A percentile compares a stretch with the other conserved stretches of the same genome.
Conservation (phyloP, 805 yeast species). For the Candida oleophila region DNA sequence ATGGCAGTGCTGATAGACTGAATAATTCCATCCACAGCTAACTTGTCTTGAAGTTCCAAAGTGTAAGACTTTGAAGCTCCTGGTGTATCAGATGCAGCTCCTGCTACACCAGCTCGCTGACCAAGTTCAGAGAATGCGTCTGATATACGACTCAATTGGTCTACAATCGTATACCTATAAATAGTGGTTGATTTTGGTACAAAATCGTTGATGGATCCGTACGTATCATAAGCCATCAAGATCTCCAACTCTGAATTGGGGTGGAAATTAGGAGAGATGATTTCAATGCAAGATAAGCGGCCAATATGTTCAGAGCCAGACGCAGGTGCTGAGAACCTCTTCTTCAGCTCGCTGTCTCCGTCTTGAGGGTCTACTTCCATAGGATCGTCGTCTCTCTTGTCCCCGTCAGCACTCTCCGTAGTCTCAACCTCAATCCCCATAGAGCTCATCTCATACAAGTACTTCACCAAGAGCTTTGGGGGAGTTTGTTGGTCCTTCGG, state of each 20-base stretch:
- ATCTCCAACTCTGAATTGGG: constrained; percentile 45
- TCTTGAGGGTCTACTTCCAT: constrained; percentile 15
- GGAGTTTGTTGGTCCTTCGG: constrained; percentile 42
- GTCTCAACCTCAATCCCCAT: constrained; percentile 11
- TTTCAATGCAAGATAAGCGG: constrained; percentile 30
- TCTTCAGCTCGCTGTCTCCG: not conserved
- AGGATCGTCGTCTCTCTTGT: constrained; percentile 11
- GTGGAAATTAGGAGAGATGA: constrained; percentile 46
- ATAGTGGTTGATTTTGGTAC: constrained; percentile 17
- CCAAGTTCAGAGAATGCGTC: constrained; percentile 33
- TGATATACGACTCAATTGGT: constrained; percentile 21
- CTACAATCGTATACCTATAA: constrained; percentile 27
- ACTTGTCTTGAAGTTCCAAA: constrained; percentile 26
- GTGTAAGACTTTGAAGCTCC: constrained; percentile 8
- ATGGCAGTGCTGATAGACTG: constrained; percentile 32
- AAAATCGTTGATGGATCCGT: constrained; percentile 5
- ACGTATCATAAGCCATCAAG: constrained; percentile 37
- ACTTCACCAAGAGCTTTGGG: constrained; percentile 40
- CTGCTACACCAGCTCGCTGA: not conserved
- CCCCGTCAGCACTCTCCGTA: constrained; percentile 8
- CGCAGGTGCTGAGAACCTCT: not conserved
- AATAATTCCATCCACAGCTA: constrained; percentile 23
- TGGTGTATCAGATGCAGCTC: not conserved
- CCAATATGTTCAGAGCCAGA: constrained; percentile 7
- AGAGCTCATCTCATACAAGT: constrained; percentile 28